Base-by-base conservation (phyloP, 2,329 filamentous ascomycete genomes). In the Corynespora cassiicola region DNA sequence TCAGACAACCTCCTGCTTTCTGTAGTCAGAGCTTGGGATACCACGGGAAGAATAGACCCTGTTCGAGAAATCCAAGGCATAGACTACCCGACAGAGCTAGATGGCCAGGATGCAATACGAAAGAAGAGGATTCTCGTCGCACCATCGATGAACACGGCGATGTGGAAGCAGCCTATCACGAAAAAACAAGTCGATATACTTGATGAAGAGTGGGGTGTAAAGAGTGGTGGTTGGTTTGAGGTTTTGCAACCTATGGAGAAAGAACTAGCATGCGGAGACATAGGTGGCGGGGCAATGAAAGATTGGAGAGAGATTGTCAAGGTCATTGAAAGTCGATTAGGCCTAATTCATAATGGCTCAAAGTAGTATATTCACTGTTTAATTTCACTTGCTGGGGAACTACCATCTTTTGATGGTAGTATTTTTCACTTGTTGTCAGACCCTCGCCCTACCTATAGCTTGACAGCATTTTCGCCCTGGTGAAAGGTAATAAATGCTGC, bases 111-210 rank as follows among this genome's bases (percentile, higher is more conserved):
- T 3, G 45, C 37, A n/a, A 33, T 62, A 5, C 66, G 61, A 35
- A 81, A 77, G 65, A 67, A 66, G 47, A 80, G 76, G 48, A 89
- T 95, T 22, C 58, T 94, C 2, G 86, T 92, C 0, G 87, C 87
- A 2, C 85, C 86, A 2, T 84, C 87, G 19, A 95, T 96, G 89
- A 96, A 96, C 65, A 90, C 83, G 16, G 84, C 85, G 4, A 96
- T 96, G 91, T 95, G 88, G 86, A 75, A 77, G 38, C 90, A 96
- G 63, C 91, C 90, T 2, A 74, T 95, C 29, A 96, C 91, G 1
- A 76, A 71, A 32, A 82, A 80, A 47, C 89, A 96, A 49, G 69
- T 96, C 23, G 72, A 72, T 25, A 73, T 87, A 0, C 71, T 96
- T 30, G 78, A 85, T 47, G 79, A 86, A 31, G 87, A 90, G 41